Evolutionary conservation across 352 stramenopile genomes (phyloP), one percentile per base, ranked within the genome.

Genomic region (Phytophthora podocarpi): DNA sequence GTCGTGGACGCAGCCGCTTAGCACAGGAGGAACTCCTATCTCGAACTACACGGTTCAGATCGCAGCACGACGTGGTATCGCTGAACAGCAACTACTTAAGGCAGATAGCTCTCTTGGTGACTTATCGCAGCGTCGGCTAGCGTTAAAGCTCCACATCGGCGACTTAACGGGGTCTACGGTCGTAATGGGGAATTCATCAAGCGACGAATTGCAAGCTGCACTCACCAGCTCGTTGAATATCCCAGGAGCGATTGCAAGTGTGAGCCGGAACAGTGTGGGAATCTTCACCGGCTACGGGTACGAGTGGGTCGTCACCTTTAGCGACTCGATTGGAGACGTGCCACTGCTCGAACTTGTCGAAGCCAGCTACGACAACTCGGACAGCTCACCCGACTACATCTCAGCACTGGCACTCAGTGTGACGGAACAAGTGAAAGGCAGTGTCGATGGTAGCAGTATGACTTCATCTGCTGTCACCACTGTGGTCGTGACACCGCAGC

Each of bases 261-360:
- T 90, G 16, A 74, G 34, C 13, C 74, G 80, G 4, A 82, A 67
- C 8, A 80, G 42, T 27, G 51, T 90, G 7, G 60, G 66, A 1
- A 49, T 86, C 0, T 76, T 83, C 10, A 70, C 68, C 0, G 78
- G 76, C 2, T 86, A 83, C 47, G 83, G 83, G 3, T 90, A 83
- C 41, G 76, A 90, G 54, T 95, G 84, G 84, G 63, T 72, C 7
- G 68, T 93, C 15, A 79, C 67, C 10, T 95, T 93, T 40, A 74
- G 72, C 10, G 74, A 85, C 26, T 75, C 53, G 2, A 42, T 85
- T 1, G 84, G 83, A 13, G 77, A 93, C 16, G 59, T 91, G 0
- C 60, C 73, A 1, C 46, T 90, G 13, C 47, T 83, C 7, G 40
- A 72, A 23, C 13, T 70, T 8, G 18, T 23, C n/a, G 66, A 74